Evolutionary conservation across 2,329 filamentous ascomycete species (phyloP).

Genomic region (Aspergillus luchuensis): DNA sequence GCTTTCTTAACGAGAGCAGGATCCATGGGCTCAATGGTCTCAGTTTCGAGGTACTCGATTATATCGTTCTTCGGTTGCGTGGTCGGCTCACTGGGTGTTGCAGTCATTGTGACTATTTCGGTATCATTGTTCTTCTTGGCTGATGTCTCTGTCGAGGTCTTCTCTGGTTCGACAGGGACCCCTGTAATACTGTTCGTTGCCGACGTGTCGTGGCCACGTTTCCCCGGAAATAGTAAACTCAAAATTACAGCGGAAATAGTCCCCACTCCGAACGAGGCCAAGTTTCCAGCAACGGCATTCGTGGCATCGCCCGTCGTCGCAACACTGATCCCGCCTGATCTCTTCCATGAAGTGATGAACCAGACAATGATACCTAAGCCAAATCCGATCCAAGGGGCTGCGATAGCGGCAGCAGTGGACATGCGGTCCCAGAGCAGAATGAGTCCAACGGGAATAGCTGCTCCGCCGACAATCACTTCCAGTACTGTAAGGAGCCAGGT

Average conservation of each 20-base stretch:
- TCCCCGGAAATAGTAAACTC: constrained; percentile 37
- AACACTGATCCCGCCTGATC: constrained; percentile 39
- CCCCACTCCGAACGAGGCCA: constrained; percentile 40
- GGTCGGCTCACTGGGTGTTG: not conserved
- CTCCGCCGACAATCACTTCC: constrained; percentile 46
- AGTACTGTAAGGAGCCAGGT: constrained; percentile 46
- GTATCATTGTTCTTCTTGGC: not conserved
- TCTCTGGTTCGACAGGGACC: not conserved
- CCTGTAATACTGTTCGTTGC: not conserved
- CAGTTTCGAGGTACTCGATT: constrained; percentile 45
- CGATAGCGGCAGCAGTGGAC: constrained; percentile 41
- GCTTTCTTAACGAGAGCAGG: constrained; percentile 39
- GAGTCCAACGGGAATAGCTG: constrained; percentile 39
- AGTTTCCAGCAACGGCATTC: constrained; percentile 44
- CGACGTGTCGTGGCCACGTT: constrained; percentile 10
- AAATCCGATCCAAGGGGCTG: constrained; percentile 40
- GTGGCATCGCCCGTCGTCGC: constrained; percentile 41
- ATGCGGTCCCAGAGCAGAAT: constrained; percentile 44
- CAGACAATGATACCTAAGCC: constrained; percentile 38
- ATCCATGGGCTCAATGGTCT: constrained; percentile 48
- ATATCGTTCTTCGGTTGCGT: constrained; percentile 43
- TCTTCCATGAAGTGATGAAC: constrained; percentile 40
- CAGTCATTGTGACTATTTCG: not conserved
- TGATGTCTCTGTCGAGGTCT: not conserved
- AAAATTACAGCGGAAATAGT: constrained; percentile 38